Evolutionary conservation across 108 stramenopile species (phyloP).

Genomic region (Cyclotella distinguenda): DNA sequence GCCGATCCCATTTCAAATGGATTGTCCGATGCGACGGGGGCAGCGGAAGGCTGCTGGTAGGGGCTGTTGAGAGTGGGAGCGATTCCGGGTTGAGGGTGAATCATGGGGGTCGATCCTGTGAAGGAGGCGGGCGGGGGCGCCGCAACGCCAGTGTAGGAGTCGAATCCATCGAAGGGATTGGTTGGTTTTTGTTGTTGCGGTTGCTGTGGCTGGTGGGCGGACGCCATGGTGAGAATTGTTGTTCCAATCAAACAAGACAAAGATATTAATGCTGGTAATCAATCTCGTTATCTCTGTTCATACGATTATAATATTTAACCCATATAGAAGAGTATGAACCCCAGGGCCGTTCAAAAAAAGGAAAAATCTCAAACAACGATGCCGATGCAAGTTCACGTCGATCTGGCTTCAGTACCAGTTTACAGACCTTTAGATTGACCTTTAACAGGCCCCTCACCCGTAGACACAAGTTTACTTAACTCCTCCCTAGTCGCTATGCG

Average conservation of each 20-base stretch:
- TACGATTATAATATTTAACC: too few relatives aligned
- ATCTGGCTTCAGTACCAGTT: too few relatives aligned
- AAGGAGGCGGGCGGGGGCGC: constrained; percentile 16
- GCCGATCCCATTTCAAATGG: background rate
- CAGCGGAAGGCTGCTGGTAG: background rate
- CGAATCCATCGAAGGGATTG: constrained; percentile 49
- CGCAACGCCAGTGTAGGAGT: constrained; percentile 31
- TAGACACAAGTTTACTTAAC: too few relatives aligned
- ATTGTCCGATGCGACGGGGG: background rate
- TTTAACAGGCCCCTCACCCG: too few relatives aligned
- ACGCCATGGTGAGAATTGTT: constrained; percentile 13
- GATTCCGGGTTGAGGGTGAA: background rate
- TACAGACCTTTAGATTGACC: too few relatives aligned
- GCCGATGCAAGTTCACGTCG: too few relatives aligned
- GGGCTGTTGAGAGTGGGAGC: background rate
- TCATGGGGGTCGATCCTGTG: background rate
- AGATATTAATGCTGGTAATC: too few relatives aligned
- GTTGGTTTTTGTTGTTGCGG: constrained; percentile 16
- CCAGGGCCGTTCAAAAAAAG: too few relatives aligned
- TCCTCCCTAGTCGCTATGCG: too few relatives aligned
- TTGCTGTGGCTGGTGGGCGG: constrained; percentile 10
- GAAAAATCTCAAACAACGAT: too few relatives aligned
- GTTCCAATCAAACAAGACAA: background rate
- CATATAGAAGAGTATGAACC: too few relatives aligned
- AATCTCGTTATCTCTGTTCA: too few relatives aligned